phyloP scores from a whole-genome alignment of 768 basidiomycete genomes.

The Gyrodon lividus region DNA sequence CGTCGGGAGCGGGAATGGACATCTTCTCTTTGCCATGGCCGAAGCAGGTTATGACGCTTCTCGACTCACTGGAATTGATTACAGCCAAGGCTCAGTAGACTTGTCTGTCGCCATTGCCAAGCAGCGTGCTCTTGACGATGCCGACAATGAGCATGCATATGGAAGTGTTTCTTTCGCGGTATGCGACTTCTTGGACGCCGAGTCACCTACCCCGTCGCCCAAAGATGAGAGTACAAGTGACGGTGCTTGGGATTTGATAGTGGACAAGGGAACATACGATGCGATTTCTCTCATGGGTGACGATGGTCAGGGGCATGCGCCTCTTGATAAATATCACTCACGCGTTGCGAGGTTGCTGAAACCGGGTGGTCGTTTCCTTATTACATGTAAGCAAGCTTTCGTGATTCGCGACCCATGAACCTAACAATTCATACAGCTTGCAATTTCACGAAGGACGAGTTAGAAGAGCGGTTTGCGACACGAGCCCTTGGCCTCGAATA shows the following conservation, averaged over 20 bases:
- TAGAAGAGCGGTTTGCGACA: slow-evolving; percentile 52
- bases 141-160: not conserved
- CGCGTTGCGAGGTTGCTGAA: slow-evolving; percentile 57
- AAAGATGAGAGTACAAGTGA: slow-evolving; percentile 4
- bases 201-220: slow-evolving; percentile 37
- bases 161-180: slow-evolving; percentile 46
- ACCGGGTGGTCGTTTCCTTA: slow-evolving; percentile 69
- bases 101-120: slow-evolving; percentile 59
- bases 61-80: slow-evolving; percentile 68
- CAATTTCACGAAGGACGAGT: slow-evolving; percentile 81
- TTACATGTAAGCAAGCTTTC: slow-evolving; percentile 62
- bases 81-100: slow-evolving; percentile 68
- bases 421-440: slow-evolving; percentile 48
- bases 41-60: slow-evolving; percentile 62
- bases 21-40: slow-evolving; percentile 65
- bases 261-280: slow-evolving; percentile 91
- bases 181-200: slow-evolving; percentile 65
- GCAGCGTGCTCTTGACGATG: slow-evolving; percentile 27
- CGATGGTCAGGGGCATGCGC: slow-evolving; percentile 50
- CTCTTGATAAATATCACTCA: slow-evolving; percentile 58
- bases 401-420: not conserved
- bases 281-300: slow-evolving; percentile 74
- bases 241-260: slow-evolving; percentile 63
- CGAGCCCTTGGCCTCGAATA: slow-evolving; percentile 52
- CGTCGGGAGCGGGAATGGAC: slow-evolving; percentile 80